Base-by-base conservation (phyloP, 2,329 filamentous ascomycete genomes). In the Chrysosphaeria jannelii region DNA sequence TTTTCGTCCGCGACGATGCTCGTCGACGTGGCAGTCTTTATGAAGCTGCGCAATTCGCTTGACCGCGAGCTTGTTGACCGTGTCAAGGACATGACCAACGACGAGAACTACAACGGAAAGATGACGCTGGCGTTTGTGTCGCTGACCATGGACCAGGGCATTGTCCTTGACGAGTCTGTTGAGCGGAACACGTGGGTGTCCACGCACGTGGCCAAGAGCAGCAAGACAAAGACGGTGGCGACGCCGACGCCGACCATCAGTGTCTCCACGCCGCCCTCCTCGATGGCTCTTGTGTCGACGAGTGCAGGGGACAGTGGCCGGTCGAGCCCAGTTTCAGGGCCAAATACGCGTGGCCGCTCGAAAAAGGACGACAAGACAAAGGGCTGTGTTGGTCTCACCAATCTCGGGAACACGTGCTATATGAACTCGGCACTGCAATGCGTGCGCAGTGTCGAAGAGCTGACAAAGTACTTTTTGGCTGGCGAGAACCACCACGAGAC, bases 371-470 rank as follows among this genome's bases (percentile, higher is more conserved):
- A 71, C 7, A 63, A 65, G 30, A 60, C 62, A 8, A 45, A 64
- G 16, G 85, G 85, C 15, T 69, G 67, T 19, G 71, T 79, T 20
- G 85, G 85, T 16, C 49, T 97, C 24, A 64, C 61, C 31, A 97
- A 97, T 37, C 49, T 97, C 9, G 85, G 85, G 23, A 97, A 97
- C 37, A 93, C 85, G 0, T 97, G 85, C 45, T 97, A 97, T 47
- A 91, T 93, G 79, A 93, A 93, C 43, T 90, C 81, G 12, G 85
- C 85, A 7, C 51, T 93, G 25, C 85, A 97, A 40, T 97, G 85
- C 40, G 62, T 97, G 24, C 66, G 81, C 23, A 88, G 75, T 34
- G 78, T 91, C 0, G 75, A 90, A 38, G 85, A 97, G 43, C 48
- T 97, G 31, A 81, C 76, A 5, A 67, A 78, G 36, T 97, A 90